A percentile compares a stretch with the other conserved stretches of the same genome.
Conservation (phyloP, 768 basidiomycete genomes). For the Infundibulicybe gibba region DNA sequence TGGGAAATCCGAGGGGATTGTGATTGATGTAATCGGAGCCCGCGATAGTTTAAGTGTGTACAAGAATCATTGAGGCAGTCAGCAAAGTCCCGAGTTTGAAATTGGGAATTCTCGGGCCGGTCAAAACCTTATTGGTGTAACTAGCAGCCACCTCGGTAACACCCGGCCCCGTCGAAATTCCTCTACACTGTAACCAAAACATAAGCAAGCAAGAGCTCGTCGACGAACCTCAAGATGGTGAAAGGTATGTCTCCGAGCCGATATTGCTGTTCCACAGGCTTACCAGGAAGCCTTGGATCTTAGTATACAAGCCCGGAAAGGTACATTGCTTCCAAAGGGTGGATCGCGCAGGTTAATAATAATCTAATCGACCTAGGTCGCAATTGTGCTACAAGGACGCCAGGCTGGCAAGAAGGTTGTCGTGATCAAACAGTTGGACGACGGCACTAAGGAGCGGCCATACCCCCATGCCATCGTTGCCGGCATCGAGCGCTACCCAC, state of each 20-base stretch:
- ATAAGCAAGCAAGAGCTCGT: conserved; percentile 40
- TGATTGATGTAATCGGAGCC: too few species aligned
- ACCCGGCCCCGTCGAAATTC: conserved; percentile 24
- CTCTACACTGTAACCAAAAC: conserved; percentile 20
- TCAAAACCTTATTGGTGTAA: conserved; percentile 28
- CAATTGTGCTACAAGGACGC: conserved; percentile 97
- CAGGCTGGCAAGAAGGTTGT: conserved; percentile 99
- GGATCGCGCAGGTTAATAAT: neutral
- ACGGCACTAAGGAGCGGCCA: conserved; percentile 92
- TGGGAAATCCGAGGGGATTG: too few species aligned
- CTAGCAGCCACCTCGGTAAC: conserved; percentile 42
- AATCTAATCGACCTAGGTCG: conserved; percentile 51
- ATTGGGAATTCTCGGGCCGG: neutral
- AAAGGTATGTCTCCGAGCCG: conserved; percentile 39
- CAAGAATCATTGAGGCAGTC: too few species aligned
- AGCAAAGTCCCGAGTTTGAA: too few species aligned
- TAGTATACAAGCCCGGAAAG: conserved; percentile 96
- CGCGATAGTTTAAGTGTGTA: too few species aligned
- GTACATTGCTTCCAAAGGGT: conserved; percentile 30
- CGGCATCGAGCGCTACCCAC: conserved; percentile 96
- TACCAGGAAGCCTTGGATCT: conserved; percentile 6
- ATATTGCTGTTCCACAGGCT: conserved; percentile 6
- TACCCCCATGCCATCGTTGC: conserved; percentile 99
- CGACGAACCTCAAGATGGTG: conserved; percentile 50
- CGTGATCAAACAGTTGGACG: conserved; percentile 96